phyloP scores from a whole-genome alignment of 768 basidiomycete genomes.

The Kwoniella mangroviensis region DNA sequence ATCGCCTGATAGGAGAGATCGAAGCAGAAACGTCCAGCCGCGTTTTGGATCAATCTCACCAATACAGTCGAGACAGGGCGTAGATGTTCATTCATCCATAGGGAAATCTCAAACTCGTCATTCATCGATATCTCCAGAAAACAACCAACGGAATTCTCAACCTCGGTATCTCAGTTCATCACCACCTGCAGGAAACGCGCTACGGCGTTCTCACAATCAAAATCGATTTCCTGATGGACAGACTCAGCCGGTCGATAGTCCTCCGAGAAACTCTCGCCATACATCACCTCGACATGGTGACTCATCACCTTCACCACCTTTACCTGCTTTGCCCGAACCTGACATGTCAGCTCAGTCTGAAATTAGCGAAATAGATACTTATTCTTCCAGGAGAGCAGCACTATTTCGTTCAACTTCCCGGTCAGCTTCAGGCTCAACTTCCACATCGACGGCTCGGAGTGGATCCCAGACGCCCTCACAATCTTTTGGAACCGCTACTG shows the following conservation, averaged over 20 bases:
- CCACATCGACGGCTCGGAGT: background rate
- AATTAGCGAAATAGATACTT: conserved; percentile 28
- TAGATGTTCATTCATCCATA: background rate
- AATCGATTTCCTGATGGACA: too few relatives aligned
- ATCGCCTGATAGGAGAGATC: background rate
- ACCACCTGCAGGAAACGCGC: background rate
- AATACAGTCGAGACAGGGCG: background rate
- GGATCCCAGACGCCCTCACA: conserved; percentile 6
- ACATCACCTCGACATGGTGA: background rate
- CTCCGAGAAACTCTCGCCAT: background rate
- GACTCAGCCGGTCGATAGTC: background rate
- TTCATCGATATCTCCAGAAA: background rate
- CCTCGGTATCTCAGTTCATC: background rate
- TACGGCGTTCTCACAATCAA: too few relatives aligned
- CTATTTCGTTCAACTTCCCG: conserved; percentile 34
- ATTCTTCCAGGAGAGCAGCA: conserved; percentile 34
- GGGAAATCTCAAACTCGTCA: background rate
- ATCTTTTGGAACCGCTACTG: conserved; percentile 12
- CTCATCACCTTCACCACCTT: conserved; percentile 15
- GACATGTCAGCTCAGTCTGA: conserved; percentile 16
- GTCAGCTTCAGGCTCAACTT: conserved; percentile 14
- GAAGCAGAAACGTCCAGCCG: conserved; percentile 1
- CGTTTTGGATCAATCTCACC: background rate
- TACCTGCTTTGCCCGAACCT: conserved; percentile 43
- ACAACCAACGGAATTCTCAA: background rate